Conservation (phyloP, 371 early-diverging fungal genomes). For the Lichtheimia ornata region DNA sequence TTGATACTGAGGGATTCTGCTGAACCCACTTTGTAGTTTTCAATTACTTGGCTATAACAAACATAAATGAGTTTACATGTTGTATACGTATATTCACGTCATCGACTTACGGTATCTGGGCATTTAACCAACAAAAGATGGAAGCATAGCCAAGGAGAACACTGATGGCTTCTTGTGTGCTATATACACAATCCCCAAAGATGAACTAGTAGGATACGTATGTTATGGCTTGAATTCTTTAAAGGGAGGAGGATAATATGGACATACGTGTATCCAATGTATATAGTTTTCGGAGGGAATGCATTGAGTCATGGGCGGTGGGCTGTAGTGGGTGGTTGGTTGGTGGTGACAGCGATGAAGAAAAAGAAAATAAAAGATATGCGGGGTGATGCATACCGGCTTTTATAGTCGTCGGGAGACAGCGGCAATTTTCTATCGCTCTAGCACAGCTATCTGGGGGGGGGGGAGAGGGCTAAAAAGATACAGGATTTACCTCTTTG, state of each 20-base stretch:
- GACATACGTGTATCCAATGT: conserved; percentile 39
- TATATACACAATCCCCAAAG: conserved; percentile 61
- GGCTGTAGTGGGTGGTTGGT: too few relatives aligned
- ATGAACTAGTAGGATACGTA: conserved; percentile 22
- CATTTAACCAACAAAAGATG: conserved; percentile 75
- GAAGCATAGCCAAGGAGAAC: conserved; percentile 65
- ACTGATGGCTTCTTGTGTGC: conserved; percentile 44
- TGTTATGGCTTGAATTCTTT: neutral
- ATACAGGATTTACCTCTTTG: conserved; percentile 1
- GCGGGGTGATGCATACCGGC: neutral
- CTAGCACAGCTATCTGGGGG: too few relatives aligned
- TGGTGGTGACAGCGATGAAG: neutral
- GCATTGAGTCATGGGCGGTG: conserved; percentile 21
- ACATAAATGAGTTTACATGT: neutral
- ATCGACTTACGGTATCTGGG: conserved; percentile 70
- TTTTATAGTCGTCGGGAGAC: too few relatives aligned
- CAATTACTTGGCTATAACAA: conserved; percentile 56
- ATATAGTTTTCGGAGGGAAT: conserved; percentile 19
- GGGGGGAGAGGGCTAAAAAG: neutral
- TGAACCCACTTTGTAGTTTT: conserved; percentile 58
- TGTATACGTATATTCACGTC: conserved; percentile 5
- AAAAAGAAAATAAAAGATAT: conserved; percentile 8
- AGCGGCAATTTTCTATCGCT: conserved; percentile 3
- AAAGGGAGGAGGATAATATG: neutral
- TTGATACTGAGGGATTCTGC: conserved; percentile 61